Evolutionary conservation across 2,329 filamentous ascomycete species (phyloP).

Genomic region (Pseudocercospora eumusae): DNA sequence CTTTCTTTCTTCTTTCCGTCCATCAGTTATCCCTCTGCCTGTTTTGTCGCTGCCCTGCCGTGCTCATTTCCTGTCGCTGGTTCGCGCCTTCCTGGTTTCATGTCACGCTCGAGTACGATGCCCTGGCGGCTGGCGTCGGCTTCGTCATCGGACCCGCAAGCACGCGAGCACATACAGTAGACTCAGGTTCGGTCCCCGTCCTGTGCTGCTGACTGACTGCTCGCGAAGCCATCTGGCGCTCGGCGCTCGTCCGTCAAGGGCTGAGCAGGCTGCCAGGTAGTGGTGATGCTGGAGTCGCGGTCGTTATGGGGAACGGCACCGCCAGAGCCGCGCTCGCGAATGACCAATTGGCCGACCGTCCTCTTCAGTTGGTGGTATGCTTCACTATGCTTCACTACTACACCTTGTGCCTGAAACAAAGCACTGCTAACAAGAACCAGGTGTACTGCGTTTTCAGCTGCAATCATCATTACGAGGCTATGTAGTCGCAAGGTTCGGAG

Average conservation of each 20-base stretch:
- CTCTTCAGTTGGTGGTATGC: constrained; percentile 86
- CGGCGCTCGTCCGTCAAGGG: constrained; percentile 25
- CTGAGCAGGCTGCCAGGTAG: constrained; percentile 15
- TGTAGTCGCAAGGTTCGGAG: constrained; percentile 82
- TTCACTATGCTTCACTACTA: not conserved
- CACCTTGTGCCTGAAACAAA: constrained; percentile 3
- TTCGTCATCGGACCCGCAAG: constrained; percentile 10
- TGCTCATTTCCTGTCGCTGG: not conserved
- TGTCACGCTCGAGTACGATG: constrained; percentile 14
- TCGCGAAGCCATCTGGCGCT: constrained; percentile 17
- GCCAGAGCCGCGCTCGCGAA: constrained; percentile 53
- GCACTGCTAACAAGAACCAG: constrained; percentile 40
- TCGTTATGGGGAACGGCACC: constrained; percentile 51
- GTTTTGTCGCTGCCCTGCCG: not conserved
- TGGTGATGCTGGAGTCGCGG: constrained; percentile 25
- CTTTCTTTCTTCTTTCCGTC: constrained; percentile 7
- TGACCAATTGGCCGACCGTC: constrained; percentile 79
- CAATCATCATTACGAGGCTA: constrained; percentile 81
- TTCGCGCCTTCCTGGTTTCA: constrained; percentile 7
- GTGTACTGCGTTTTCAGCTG: constrained; percentile 66
- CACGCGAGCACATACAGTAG: constrained; percentile 1
- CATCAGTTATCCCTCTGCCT: not conserved
- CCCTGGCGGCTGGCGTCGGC: constrained; percentile 15
- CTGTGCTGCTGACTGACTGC: not conserved
- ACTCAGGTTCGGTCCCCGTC: not conserved